Conservation (phyloP, 129 eudicot species). For the Escallonia herrerae region DNA sequence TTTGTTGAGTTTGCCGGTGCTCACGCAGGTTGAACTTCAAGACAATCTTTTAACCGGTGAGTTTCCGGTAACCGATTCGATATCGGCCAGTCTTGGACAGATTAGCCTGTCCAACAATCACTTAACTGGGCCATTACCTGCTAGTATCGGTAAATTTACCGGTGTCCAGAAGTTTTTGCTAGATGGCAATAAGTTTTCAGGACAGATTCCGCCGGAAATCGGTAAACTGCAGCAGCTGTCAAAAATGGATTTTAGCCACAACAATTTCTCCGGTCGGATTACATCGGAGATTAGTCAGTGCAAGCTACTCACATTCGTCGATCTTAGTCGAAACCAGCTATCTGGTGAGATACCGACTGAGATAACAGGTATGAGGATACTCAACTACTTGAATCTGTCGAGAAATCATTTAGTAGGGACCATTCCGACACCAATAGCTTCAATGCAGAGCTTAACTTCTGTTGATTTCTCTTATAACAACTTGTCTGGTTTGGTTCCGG, state of each 20-base stretch:
- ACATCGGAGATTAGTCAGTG: constrained; percentile 73
- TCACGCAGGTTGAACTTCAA: constrained; percentile 88
- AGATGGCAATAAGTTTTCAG: constrained; percentile 76
- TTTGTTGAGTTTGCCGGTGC: constrained; percentile 62
- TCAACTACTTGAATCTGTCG: constrained; percentile 79
- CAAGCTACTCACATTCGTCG: constrained; percentile 73
- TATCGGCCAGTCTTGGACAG: constrained; percentile 56
- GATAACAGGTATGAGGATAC: constrained; percentile 78
- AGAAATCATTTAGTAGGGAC: constrained; percentile 64
- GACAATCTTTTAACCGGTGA: constrained; percentile 68
- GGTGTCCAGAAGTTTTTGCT: constrained; percentile 83
- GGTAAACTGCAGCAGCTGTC: constrained; percentile 86
- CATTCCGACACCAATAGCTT: constrained; percentile 72
- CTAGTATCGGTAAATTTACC: constrained; percentile 62
- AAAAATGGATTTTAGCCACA: constrained; percentile 79
- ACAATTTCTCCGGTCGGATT: constrained; percentile 56
- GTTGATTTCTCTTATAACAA: constrained; percentile 91
- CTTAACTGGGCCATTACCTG: constrained; percentile 59
- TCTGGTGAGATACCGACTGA: constrained; percentile 72
- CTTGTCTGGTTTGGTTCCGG: constrained; percentile 84
- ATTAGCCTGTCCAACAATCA: constrained; percentile 74
- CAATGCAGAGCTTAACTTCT: constrained; percentile 92
- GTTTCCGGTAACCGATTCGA: constrained; percentile 51
- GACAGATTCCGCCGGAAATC: constrained; percentile 64
- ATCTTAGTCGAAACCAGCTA: constrained; percentile 78